Evolutionary conservation across 176 grass and related monocot species (phyloP), one percentile per base, ranked within the genome.

Genomic region (Bothriochloa decipiens): DNA sequence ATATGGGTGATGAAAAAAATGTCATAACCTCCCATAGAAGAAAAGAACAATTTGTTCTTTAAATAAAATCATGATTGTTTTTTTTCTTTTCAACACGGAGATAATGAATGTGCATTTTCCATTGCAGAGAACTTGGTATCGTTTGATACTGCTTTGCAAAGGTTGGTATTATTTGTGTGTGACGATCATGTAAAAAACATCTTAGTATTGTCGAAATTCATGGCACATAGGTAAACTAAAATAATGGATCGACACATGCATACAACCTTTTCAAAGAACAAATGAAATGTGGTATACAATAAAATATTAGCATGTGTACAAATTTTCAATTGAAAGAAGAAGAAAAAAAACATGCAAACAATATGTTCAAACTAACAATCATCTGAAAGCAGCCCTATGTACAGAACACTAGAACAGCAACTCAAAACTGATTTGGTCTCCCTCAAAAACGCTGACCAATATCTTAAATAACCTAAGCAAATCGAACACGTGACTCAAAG

Each of bases 391-490:
- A 78, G 22, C 18, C n/a, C 42, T 45, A 32, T 72, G 40, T 23
- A 64, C 67, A 49, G 14, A 9, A 45, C 26, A 15, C 43, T 46
- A 46, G 43, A 46, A 47, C 7, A 5, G 1, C 52, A 72, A 67
- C 23, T 72, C 8, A 80, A 88, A 84, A n/a, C 27, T 16, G 53
- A 23, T 4, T 77, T 71, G 80, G 53, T 71, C 65, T 83, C 65
- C 29, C 10, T 8, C 2, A 26, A 84, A 70, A 70, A 47, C 7
- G 25, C 39, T 52, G 57, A 66, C 32, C 58, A 65, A 23, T 11
- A 11, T 23, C 52, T 57, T 20, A 20, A 53, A 8, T 65, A 23
- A 68, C 33, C 2, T 11, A 10, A 81, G 42, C 20, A 11, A 75
- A 37, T 62, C 12, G 50, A 63, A 11, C 65, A 77, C 55, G 83